Conservation (phyloP, 2,329 filamentous ascomycete genomes). For the Beauveria bassiana region DNA sequence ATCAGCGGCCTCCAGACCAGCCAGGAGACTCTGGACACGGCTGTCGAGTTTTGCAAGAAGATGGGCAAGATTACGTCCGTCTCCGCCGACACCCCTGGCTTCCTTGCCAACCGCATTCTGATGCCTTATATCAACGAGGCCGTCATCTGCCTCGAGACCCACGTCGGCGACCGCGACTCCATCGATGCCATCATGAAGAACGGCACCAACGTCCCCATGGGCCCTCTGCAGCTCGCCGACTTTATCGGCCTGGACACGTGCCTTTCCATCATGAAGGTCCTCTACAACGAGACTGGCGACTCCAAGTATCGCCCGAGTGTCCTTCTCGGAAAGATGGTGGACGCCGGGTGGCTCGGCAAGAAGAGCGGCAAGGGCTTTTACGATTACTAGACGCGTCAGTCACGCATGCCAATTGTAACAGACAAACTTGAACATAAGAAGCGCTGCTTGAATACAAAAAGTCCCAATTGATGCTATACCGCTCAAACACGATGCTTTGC, state of each 20-base stretch:
- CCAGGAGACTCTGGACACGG: slow-evolving; percentile 68
- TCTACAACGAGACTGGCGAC: slow-evolving; percentile 86
- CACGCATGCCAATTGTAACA: not conserved
- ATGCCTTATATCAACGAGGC: slow-evolving; percentile 99
- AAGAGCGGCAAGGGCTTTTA: slow-evolving; percentile 97
- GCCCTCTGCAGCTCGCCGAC: slow-evolving; percentile 84
- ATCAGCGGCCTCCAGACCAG: slow-evolving; percentile 92
- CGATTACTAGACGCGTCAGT: slow-evolving; percentile 53
- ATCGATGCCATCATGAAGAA: slow-evolving; percentile 99
- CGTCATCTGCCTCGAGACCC: slow-evolving; percentile 89
- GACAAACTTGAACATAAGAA: not conserved
- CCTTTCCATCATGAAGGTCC: slow-evolving; percentile 90
- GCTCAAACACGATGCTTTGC: not conserved
- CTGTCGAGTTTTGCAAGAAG: slow-evolving; percentile 75
- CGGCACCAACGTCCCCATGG: slow-evolving; percentile 97
- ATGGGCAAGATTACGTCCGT: slow-evolving; percentile 91
- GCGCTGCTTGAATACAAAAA: not conserved
- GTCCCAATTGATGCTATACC: not conserved
- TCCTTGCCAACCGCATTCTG: slow-evolving; percentile 90
- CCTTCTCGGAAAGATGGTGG: slow-evolving; percentile 87
- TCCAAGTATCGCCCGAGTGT: slow-evolving; percentile 92
- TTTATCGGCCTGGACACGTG: slow-evolving; percentile 98
- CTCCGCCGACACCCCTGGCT: slow-evolving; percentile 85
- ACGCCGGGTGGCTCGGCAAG: slow-evolving; percentile 95
- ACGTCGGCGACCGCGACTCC: slow-evolving; percentile 78